Evolutionary conservation across 352 stramenopile genomes (phyloP).

Genomic region (Globisporangium mamillatum): DNA sequence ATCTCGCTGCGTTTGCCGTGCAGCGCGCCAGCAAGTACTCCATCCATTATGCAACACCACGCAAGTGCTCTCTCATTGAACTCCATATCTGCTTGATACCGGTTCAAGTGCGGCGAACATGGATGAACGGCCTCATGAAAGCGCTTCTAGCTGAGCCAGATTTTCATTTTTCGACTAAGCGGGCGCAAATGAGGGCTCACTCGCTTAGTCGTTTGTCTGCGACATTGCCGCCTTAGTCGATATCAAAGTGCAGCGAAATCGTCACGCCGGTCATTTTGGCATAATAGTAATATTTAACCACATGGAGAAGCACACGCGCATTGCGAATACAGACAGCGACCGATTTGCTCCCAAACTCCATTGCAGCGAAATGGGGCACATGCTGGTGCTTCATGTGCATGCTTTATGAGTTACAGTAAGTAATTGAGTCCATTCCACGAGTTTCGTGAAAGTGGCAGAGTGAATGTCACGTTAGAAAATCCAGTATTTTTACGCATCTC

Average conservation of each 20-base stretch:
- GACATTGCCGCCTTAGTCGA: slow-evolving; percentile 3
- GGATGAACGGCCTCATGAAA: neutral
- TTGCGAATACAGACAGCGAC: too few relatives aligned
- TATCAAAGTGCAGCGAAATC: neutral
- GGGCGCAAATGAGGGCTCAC: neutral
- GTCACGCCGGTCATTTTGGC: neutral
- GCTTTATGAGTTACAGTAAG: too few relatives aligned
- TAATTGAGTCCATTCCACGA: too few relatives aligned
- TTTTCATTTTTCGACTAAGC: neutral
- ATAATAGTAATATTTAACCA: too few relatives aligned
- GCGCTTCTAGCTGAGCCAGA: neutral
- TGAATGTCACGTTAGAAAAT: too few relatives aligned
- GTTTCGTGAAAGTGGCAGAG: too few relatives aligned
- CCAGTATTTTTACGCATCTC: too few relatives aligned
- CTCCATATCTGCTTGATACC: neutral
- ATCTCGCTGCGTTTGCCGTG: neutral
- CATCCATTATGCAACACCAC: neutral
- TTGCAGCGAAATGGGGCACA: too few relatives aligned
- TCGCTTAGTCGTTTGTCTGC: neutral
- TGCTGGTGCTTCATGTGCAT: too few relatives aligned
- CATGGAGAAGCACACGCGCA: too few relatives aligned
- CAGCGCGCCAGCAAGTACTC: neutral
- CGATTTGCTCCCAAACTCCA: too few relatives aligned
- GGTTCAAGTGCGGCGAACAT: neutral
- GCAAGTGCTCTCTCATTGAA: neutral